Conservation (phyloP, 2,329 filamentous ascomycete genomes). For the Xylariaceae sp. region DNA sequence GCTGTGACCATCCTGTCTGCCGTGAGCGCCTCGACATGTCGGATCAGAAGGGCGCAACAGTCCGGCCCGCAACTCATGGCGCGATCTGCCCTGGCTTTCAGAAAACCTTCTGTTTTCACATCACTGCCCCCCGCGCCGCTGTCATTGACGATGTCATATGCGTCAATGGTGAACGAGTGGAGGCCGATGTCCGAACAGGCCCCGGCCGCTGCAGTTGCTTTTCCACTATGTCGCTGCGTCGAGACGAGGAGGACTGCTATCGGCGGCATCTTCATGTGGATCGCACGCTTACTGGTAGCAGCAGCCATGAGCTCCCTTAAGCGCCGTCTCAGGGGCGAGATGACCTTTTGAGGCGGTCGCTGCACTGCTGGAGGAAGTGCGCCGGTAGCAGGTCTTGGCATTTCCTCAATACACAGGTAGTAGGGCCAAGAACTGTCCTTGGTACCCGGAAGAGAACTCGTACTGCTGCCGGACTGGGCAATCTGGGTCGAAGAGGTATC, state of each 20-base stretch:
- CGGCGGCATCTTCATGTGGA: constrained; percentile 80
- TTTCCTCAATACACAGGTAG: constrained; percentile 71
- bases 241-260: constrained; percentile 84
- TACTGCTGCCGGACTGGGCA: constrained; percentile 83
- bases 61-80: constrained; percentile 82
- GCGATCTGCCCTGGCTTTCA: constrained; percentile 80
- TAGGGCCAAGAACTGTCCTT: constrained; percentile 78
- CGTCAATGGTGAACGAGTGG: constrained; percentile 82
- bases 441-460: constrained; percentile 69
- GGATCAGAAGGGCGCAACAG: constrained; percentile 76
- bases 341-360: constrained; percentile 41
- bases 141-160: constrained; percentile 91
- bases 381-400: constrained; percentile 43
- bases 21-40: constrained; percentile 83
- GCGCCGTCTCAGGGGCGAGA: constrained; percentile 58
- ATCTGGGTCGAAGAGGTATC: constrained; percentile 83
- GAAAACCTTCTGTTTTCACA: constrained; percentile 85
- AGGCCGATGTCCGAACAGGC: constrained; percentile 85
- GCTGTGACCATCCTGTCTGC: constrained; percentile 84
- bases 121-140: constrained; percentile 80
- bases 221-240: constrained; percentile 88
- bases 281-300: constrained; percentile 78
- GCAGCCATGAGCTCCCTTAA: constrained; percentile 80
- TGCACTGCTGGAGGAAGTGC: constrained; percentile 32
- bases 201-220: constrained; percentile 66